Percentiles rank a stretch among this genome's conserved stretches.
These are phyloP conservation scores for Leccinum olivaceopallidum DNA, from an alignment of 768 basidiomycete species.

Conservation along the genomic window DNA sequence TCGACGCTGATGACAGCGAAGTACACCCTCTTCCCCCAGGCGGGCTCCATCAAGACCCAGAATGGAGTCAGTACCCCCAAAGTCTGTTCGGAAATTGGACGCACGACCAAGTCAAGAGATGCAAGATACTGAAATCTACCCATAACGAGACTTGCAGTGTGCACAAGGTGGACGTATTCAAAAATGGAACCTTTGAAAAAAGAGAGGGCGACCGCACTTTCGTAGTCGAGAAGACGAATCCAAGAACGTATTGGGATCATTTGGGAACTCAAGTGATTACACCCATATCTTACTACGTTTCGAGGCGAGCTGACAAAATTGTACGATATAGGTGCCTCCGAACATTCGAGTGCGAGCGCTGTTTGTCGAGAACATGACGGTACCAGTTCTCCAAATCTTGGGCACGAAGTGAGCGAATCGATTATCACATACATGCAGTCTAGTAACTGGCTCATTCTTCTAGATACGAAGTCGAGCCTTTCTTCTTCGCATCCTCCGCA, in stretches of 20 bases:
- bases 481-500: constrained; percentile 62
- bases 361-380: constrained; percentile 53
- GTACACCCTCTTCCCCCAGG: constrained; percentile 19
- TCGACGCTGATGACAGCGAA: constrained; percentile 29
- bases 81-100: constrained; percentile 39
- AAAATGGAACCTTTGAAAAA: constrained; percentile 19
- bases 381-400: constrained; percentile 54
- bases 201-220: constrained; percentile 1
- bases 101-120: constrained; percentile 31
- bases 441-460: not conserved
- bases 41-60: constrained; percentile 1
- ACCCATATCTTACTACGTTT: not conserved
- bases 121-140: constrained; percentile 24
- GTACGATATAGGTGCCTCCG: constrained; percentile 24
- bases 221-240: constrained; percentile 7
- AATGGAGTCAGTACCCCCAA: constrained; percentile 34
- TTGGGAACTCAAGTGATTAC: constrained; percentile 31
- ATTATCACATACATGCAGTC: not conserved
- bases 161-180: constrained; percentile 26
- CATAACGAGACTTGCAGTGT: constrained; percentile 16
- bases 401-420: constrained; percentile 47
- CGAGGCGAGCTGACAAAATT: not conserved
- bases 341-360: constrained; percentile 47
- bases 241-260: constrained; percentile 34
- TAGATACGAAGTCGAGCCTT: constrained; percentile 60